Base-by-base conservation (phyloP, 2,329 filamentous ascomycete species). In the Catunica adiposa region DNA sequence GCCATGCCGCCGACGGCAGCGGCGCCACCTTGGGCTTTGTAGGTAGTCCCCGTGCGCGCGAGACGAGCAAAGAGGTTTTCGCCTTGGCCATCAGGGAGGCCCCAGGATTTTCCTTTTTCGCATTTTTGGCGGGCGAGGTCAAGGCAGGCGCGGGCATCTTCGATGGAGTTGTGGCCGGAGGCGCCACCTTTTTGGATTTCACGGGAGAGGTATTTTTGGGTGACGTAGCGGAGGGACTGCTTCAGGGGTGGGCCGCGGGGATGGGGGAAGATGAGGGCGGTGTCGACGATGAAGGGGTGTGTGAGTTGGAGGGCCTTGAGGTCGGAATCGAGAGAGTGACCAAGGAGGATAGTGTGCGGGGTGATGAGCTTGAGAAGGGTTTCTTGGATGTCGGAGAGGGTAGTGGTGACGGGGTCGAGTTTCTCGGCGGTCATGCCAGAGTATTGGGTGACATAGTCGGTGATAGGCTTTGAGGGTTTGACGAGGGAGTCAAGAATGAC, bases 41-140 rank as follows among this genome's bases (percentile, higher is more conserved):
- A 83, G 11, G 73, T 70, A 11, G 76, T 78, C 50, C 80, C 80
- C 15, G 80, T 73, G 47, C 82, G 75, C 2, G 76, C 78, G 3
- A 98, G 75, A 8, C 90, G 81, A 62, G 83, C 85, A 73, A 97
- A 98, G 52, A 98, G 80, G 62, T 88, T 90, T 69, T 98, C 92
- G 42, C 82, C 83, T 48, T 82, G 82, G 1, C 81, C 76, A 46
- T 94, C 88, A 52, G 80, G 80, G 0, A 83, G 84, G 37, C 88
- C 92, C 86, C 89, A 98, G 23, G 74, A 69, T 61, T 85, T 86
- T 42, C 92, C 92, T 68, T 86, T 92, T 67, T 97, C 89, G 66
- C 90, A 96, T 67, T 98, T 98, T 65, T 90, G 83, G 68, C 92
- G 94, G 51, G 97, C 81, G 1, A 98, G 82, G 63, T 97, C 89